Evolutionary conservation across 2,329 filamentous ascomycete genomes (phyloP).

Genomic region (Colletotrichum sp.): DNA sequence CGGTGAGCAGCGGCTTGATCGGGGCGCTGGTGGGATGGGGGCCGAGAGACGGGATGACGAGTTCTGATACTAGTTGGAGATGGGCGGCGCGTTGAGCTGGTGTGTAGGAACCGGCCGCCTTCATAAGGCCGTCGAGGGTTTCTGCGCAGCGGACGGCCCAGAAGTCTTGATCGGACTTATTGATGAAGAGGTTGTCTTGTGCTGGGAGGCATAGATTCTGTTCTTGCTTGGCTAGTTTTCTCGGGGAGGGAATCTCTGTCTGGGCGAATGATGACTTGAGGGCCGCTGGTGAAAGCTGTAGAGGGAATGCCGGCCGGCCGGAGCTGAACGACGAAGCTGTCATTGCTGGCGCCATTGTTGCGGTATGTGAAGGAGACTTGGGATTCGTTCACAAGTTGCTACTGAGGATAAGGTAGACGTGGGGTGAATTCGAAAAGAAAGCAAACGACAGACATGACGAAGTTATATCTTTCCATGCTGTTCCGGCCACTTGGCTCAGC

Average conservation of each 20-base stretch:
- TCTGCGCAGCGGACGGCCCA: conserved; percentile 19
- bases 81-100: conserved; percentile 13
- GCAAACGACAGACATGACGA: not conserved
- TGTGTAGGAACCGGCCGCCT: conserved; percentile 17
- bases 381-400: not conserved
- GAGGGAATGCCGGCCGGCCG: not conserved
- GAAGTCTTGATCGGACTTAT: conserved; percentile 16
- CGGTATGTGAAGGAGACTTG: not conserved
- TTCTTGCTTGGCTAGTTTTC: conserved; percentile 10
- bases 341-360: conserved; percentile 11
- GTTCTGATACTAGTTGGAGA: conserved; percentile 13
- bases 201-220: conserved; percentile 10
- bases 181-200: conserved; percentile 13
- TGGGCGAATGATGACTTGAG: not conserved
- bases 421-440: not conserved
- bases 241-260: conserved; percentile 5
- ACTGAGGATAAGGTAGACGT: not conserved
- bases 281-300: conserved; percentile 1
- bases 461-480: conserved; percentile 3
- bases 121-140: conserved; percentile 17
- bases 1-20: conserved; percentile 14
- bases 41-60: conserved; percentile 19
- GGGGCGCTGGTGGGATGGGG: conserved; percentile 12
- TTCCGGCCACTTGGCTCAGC: not conserved
- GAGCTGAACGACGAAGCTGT: conserved; percentile 1